Percentiles rank a stretch among this genome's conserved stretches.
These are phyloP conservation scores for Saccharomycopsis sp. DNA, from an alignment of 805 yeast species.

Conservation along the genomic window DNA sequence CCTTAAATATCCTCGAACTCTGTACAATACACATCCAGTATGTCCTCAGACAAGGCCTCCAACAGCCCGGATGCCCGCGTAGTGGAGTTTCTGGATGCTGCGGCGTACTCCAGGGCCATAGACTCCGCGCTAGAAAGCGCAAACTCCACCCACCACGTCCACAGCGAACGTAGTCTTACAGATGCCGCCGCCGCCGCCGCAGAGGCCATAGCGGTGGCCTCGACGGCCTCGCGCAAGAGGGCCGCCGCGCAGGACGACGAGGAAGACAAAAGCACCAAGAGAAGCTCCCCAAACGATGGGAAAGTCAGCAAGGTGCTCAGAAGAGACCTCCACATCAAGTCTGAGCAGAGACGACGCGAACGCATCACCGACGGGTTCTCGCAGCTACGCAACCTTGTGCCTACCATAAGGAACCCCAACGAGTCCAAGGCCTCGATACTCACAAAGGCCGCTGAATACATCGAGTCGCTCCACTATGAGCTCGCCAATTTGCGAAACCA, in stretches of 20 bases:
- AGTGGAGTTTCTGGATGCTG: neutral
- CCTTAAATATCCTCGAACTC: no score
- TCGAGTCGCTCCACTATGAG: conserved; percentile 32
- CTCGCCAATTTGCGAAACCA: conserved; percentile 22
- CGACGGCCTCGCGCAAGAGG: neutral
- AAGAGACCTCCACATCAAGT: conserved; percentile 36
- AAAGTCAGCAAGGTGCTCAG: conserved; percentile 7
- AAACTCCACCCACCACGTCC: no score
- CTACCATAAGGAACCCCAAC: conserved; percentile 34
- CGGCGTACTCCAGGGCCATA: neutral
- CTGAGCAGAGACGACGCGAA: conserved; percentile 41
- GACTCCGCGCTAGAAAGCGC: neutral
- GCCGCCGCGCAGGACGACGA: neutral
- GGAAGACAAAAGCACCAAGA: neutral
- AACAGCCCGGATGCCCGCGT: neutral
- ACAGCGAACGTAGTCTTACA: no score
- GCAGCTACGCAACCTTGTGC: conserved; percentile 33
- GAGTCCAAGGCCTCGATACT: conserved; percentile 41
- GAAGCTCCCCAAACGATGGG: neutral
- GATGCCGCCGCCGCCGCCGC: neutral
- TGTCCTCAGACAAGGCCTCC: neutral
- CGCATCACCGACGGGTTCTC: conserved; percentile 41
- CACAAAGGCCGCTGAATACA: conserved; percentile 37
- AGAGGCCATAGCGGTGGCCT: neutral
- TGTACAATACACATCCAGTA: neutral